Percentiles rank a stretch among this genome's conserved stretches.
phyloP scores from a whole-genome alignment of 2,329 filamentous ascomycete genomes.

The Cladobotryum protrusum region DNA sequence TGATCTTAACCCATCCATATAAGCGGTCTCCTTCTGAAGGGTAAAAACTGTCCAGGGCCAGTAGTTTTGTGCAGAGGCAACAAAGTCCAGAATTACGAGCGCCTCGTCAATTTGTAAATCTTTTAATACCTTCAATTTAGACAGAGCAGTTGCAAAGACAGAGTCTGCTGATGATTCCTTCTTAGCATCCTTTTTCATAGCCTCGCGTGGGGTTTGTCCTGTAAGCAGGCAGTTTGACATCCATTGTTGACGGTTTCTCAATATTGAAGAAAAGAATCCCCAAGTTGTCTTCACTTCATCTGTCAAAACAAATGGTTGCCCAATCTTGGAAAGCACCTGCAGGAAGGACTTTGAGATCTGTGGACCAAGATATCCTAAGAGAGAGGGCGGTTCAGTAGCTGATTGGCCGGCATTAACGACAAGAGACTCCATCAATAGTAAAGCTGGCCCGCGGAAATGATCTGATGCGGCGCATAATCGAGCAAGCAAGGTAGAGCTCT shows the following conservation, averaged over 20 bases:
- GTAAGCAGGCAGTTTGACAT: slow-evolving; percentile 90
- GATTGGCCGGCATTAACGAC: slow-evolving; percentile 62
- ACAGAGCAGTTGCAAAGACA: slow-evolving; percentile 67
- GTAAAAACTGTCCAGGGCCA: slow-evolving; percentile 92
- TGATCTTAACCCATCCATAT: slow-evolving; percentile 64
- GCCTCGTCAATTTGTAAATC: slow-evolving; percentile 59
- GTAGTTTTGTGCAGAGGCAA: slow-evolving; percentile 82
- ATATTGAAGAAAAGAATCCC: slow-evolving; percentile 78
- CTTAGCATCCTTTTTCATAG: slow-evolving; percentile 52
- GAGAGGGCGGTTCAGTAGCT: slow-evolving; percentile 75
- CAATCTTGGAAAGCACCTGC: slow-evolving; percentile 67
- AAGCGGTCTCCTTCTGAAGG: slow-evolving; percentile 64
- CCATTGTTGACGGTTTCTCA: slow-evolving; percentile 91
- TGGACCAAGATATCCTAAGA: slow-evolving; percentile 83
- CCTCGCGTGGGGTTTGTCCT: slow-evolving; percentile 74
- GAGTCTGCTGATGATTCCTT: slow-evolving; percentile 50
- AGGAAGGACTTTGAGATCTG: slow-evolving; percentile 81
- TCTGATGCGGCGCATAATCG: slow-evolving; percentile 68
- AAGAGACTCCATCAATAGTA: slow-evolving; percentile 65
- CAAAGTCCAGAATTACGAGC: slow-evolving; percentile 75
- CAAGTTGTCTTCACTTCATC: slow-evolving; percentile 65
- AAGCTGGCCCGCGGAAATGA: slow-evolving; percentile 57
- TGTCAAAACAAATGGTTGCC: slow-evolving; percentile 64
- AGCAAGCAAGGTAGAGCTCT: slow-evolving; percentile 68
- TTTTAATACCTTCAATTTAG: slow-evolving; percentile 60